These are phyloP conservation scores for Rhizopogon roseolus DNA, from an alignment of 768 basidiomycete genomes.

Conservation along the genomic window DNA sequence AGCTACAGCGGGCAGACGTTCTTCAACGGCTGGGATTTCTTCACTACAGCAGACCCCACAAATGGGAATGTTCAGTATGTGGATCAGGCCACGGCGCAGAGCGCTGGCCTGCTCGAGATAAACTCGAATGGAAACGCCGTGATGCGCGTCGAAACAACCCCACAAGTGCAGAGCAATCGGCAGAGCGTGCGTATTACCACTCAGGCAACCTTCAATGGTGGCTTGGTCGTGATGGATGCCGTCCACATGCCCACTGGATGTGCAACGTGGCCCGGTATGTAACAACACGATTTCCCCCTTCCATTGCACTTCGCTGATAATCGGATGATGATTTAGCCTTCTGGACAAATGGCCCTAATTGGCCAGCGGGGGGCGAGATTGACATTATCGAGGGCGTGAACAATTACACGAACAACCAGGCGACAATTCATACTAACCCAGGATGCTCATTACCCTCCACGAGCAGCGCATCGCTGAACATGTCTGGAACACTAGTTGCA, in stretches of 20 bases:
- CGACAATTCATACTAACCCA: slow-evolving; percentile 71
- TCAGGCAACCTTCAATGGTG: slow-evolving; percentile 52
- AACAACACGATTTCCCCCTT: neutral
- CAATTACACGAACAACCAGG: slow-evolving; percentile 77
- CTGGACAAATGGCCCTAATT: slow-evolving; percentile 47
- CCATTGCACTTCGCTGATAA: neutral
- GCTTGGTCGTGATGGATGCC: slow-evolving; percentile 76
- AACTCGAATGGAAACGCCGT: slow-evolving; percentile 72
- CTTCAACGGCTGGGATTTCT: slow-evolving; percentile 82
- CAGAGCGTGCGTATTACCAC: slow-evolving; percentile 78
- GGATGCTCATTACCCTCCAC: slow-evolving; percentile 63
- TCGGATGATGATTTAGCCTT: slow-evolving; percentile 26
- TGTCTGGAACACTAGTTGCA: slow-evolving; percentile 61
- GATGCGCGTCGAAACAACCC: slow-evolving; percentile 87
- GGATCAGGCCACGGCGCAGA: slow-evolving; percentile 52
- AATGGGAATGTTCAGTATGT: slow-evolving; percentile 67
- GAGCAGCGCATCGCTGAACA: slow-evolving; percentile 41
- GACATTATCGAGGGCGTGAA: slow-evolving; percentile 84
- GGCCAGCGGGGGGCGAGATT: slow-evolving; percentile 60
- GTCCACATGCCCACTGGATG: slow-evolving; percentile 90
- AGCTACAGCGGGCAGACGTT: slow-evolving; percentile 65
- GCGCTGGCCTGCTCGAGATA: slow-evolving; percentile 57
- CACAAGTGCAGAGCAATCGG: slow-evolving; percentile 60
- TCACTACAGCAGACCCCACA: slow-evolving; percentile 67
- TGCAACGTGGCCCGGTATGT: slow-evolving; percentile 70